These are phyloP conservation scores for Talaromyces sp. DNA, from an alignment of 2,329 filamentous ascomycete genomes.

Conservation along the genomic window DNA sequence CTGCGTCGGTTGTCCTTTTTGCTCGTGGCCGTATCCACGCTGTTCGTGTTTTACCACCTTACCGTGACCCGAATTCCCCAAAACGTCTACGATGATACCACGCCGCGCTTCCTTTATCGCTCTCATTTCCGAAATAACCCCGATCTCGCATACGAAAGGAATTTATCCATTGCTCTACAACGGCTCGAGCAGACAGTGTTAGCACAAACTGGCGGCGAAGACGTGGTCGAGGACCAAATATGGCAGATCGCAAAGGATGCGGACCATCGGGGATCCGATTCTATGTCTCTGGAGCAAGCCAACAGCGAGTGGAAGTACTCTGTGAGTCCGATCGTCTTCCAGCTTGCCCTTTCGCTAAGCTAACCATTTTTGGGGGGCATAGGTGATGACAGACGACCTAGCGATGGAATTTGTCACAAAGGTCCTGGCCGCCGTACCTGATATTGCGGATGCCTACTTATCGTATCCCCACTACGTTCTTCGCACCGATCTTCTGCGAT, in stretches of 20 bases:
- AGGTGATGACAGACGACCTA: slow-evolving; percentile 24
- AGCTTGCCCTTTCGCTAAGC: neutral
- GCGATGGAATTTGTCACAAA: slow-evolving; percentile 22
- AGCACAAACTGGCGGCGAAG: slow-evolving; percentile 8
- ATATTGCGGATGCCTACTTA: slow-evolving; percentile 21
- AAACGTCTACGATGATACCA: slow-evolving; percentile 11
- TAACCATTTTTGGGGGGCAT: neutral
- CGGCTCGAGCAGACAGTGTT: slow-evolving; percentile 18
- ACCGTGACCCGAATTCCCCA: neutral
- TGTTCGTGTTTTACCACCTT: slow-evolving; percentile 1
- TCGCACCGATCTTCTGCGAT: slow-evolving; percentile 45
- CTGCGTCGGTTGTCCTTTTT: neutral
- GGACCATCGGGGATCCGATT: slow-evolving; percentile 19
- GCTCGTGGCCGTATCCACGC: neutral
- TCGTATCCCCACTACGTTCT: slow-evolving; percentile 42
- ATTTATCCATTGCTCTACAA: slow-evolving; percentile 19
- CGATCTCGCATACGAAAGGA: slow-evolving; percentile 23
- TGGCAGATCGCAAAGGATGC: slow-evolving; percentile 29
- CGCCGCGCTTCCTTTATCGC: slow-evolving; percentile 22
- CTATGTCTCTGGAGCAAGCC: slow-evolving; percentile 19
- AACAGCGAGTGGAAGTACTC: slow-evolving; percentile 26
- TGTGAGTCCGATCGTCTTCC: slow-evolving; percentile 11
- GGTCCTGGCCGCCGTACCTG: slow-evolving; percentile 21
- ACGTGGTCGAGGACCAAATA: slow-evolving; percentile 16
- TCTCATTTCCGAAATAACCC: slow-evolving; percentile 25